A percentile compares a stretch with the other conserved stretches of the same genome.
These are phyloP conservation scores for Auriscalpium vulgare DNA, from an alignment of 768 basidiomycete genomes.

Conservation along the genomic window DNA sequence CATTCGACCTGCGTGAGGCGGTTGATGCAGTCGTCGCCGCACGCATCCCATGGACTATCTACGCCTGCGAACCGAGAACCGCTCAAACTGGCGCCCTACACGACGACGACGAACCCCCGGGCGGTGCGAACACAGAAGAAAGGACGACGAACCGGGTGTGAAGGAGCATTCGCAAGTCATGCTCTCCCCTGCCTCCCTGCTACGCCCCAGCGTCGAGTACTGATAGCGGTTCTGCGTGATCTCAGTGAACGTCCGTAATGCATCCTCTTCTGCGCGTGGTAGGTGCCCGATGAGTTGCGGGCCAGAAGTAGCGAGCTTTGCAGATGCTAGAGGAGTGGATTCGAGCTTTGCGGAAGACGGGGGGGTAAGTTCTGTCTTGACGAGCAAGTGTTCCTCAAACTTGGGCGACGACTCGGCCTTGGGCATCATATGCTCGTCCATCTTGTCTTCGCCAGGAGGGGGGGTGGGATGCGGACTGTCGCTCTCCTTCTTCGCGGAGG, in stretches of 20 bases:
- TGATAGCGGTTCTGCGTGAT: conserved; percentile 81
- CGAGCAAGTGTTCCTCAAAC: conserved; percentile 20
- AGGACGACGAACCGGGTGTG: conserved; percentile 60
- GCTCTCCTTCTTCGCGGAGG: conserved; percentile 12
- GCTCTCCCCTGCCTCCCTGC: conserved; percentile 83
- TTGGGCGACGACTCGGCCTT: conserved; percentile 19
- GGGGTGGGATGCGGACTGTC: conserved; percentile 21
- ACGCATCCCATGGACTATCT: conserved; percentile 59
- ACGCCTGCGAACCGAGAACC: conserved; percentile 35
- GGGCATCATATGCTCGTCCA: neutral
- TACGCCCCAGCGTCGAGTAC: conserved; percentile 78
- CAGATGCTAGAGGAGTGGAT: conserved; percentile 15
- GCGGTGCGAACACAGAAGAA: conserved; percentile 3
- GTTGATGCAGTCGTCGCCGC: conserved; percentile 95
- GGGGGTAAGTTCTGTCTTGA: conserved; percentile 24
- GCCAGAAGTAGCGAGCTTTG: conserved; percentile 21
- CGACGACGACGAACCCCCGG: neutral
- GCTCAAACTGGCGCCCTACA: conserved; percentile 3
- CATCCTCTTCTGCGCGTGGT: conserved; percentile 67
- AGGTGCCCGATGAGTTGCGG: conserved; percentile 77
- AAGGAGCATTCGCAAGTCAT: conserved; percentile 93
- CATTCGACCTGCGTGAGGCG: conserved; percentile 96
- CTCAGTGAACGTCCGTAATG: conserved; percentile 63
- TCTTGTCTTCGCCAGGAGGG: neutral
- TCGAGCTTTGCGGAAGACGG: conserved; percentile 26